Conservation (phyloP, 306 rosid species). For the Rosa lucieae region DNA sequence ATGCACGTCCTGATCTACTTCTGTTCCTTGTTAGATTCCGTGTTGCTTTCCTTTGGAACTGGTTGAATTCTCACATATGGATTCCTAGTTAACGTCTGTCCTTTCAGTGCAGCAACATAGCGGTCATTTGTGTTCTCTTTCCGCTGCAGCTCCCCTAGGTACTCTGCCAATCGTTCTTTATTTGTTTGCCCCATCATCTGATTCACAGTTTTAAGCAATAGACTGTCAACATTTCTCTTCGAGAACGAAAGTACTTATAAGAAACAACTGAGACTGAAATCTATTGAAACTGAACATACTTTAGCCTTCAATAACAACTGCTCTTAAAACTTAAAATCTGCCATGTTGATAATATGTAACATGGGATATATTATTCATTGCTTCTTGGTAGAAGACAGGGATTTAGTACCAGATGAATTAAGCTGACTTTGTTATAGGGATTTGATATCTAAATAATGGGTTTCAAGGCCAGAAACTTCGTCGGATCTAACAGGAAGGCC, state of each 20-base stretch:
- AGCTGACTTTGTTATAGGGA: background rate
- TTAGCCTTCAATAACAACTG: background rate
- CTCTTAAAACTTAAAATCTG: background rate
- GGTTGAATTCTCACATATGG: slow-evolving; percentile 90
- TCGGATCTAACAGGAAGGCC: background rate
- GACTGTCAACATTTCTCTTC: background rate
- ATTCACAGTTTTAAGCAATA: slow-evolving; percentile 13
- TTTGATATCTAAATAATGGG: background rate
- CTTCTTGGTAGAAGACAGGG: background rate
- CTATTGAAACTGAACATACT: background rate
- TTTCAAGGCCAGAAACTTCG: background rate
- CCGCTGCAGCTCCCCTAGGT: slow-evolving; percentile 77
- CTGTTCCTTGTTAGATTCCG: slow-evolving; percentile 32
- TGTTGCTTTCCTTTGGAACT: slow-evolving; percentile 43
- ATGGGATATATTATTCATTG: background rate
- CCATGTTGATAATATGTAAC: background rate
- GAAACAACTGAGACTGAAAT: slow-evolving; percentile 1
- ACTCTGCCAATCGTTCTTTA: slow-evolving; percentile 78
- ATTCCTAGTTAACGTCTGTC: slow-evolving; percentile 79
- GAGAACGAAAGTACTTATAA: background rate
- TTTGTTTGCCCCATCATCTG: slow-evolving; percentile 90
- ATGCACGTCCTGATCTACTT: slow-evolving; percentile 31
- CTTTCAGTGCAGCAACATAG: slow-evolving; percentile 81
- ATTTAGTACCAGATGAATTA: background rate
- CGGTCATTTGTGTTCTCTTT: slow-evolving; percentile 89